Conservation (phyloP, 192 early-diverging fungal genomes). For the Entrophospora sp. region DNA sequence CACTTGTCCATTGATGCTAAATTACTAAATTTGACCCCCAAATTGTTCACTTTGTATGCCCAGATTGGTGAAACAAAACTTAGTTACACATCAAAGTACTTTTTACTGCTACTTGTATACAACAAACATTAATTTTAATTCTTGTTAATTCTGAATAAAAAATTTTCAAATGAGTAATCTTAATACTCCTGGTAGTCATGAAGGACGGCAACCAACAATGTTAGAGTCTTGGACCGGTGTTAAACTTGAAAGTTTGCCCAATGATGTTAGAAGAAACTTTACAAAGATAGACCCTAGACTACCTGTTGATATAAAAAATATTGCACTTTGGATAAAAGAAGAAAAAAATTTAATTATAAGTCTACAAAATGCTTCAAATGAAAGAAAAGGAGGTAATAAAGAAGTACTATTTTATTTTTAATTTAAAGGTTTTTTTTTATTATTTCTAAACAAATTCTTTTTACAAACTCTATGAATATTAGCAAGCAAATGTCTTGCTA, state of each 20-base stretch:
- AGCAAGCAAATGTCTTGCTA: constrained; percentile 11
- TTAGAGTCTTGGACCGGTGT: too few relatives aligned
- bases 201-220: too few relatives aligned
- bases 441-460: background rate
- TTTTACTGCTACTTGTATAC: too few relatives aligned
- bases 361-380: constrained; percentile 14
- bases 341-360: constrained; percentile 16
- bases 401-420: background rate
- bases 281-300: constrained; percentile 10
- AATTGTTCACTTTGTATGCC: too few relatives aligned
- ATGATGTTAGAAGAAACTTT: constrained; percentile 17
- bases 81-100: too few relatives aligned
- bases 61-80: too few relatives aligned
- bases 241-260: constrained; percentile 8
- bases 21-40: too few relatives aligned
- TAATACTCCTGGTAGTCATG: too few relatives aligned
- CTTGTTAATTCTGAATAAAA: too few relatives aligned
- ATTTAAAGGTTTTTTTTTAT: background rate
- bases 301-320: constrained; percentile 13
- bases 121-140: too few relatives aligned
- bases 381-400: constrained; percentile 20
- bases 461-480: background rate
- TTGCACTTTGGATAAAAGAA: constrained; percentile 7
- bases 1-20: too few relatives aligned
- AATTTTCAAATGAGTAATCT: too few relatives aligned